phyloP scores from a whole-genome alignment of 257 asterid species.

The Solanum etuberosum region DNA sequence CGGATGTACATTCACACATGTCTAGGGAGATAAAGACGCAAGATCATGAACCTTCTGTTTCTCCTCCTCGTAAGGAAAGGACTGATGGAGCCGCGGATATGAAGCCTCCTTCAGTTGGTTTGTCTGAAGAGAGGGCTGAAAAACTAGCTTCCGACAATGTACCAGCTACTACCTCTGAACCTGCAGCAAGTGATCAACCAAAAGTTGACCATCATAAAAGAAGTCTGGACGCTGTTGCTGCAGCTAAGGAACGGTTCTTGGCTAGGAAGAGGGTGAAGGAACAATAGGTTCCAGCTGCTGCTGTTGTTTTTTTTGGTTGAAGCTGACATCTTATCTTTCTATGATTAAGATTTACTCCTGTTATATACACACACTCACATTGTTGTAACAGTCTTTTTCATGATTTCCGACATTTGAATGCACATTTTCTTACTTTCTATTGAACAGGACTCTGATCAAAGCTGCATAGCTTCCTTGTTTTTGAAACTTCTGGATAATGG shows the following conservation, averaged over 20 bases:
- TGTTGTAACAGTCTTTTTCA: neutral
- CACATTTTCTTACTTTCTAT: neutral
- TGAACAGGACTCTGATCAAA: neutral
- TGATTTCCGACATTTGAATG: neutral
- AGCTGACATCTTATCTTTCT: neutral
- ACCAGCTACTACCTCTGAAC: neutral
- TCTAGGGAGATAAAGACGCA: conserved; percentile 17
- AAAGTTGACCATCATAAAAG: conserved; percentile 38
- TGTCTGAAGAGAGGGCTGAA: conserved; percentile 17
- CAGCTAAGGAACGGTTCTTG: conserved; percentile 54
- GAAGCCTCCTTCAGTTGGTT: conserved; percentile 23
- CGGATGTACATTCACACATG: conserved; percentile 14
- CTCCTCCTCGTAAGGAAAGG: conserved; percentile 28
- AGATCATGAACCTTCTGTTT: conserved; percentile 18
- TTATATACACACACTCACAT: neutral
- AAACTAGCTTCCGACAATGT: neutral
- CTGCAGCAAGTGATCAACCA: conserved; percentile 21
- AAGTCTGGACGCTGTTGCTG: conserved; percentile 41
- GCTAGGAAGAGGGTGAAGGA: conserved; percentile 71
- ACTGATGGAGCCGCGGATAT: conserved; percentile 7
- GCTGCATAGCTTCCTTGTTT: neutral
- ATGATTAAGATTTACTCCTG: neutral
- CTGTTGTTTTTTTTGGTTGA: neutral
- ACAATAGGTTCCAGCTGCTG: neutral
- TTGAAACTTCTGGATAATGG: neutral